Conservation (phyloP, 352 stramenopile genomes). For the Phytophthora sp. region DNA sequence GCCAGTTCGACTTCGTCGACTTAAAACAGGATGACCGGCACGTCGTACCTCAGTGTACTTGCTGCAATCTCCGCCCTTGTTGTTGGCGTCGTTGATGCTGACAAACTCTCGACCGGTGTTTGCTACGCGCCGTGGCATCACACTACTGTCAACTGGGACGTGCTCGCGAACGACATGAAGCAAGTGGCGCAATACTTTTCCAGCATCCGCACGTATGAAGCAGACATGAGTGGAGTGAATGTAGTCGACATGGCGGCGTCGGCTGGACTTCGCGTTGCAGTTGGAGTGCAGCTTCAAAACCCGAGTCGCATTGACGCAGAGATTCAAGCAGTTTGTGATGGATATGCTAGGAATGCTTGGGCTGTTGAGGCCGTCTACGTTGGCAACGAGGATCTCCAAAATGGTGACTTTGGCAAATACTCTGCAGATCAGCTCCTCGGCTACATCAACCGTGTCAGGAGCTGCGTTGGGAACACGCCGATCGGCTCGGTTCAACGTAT, state of each 20-base stretch:
- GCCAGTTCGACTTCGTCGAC: not conserved
- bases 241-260: conserved; percentile 39
- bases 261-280: conserved; percentile 51
- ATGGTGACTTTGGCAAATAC: conserved; percentile 38
- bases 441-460: conserved; percentile 51
- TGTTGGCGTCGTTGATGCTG: not conserved
- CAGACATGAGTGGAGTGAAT: conserved; percentile 50
- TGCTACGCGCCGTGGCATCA: conserved; percentile 69
- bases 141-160: conserved; percentile 25
- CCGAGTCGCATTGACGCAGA: conserved; percentile 27
- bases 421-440: conserved; percentile 37
- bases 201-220: conserved; percentile 62
- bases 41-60: not conserved
- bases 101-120: conserved; percentile 18
- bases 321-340: conserved; percentile 53
- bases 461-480: conserved; percentile 41
- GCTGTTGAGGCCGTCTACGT: conserved; percentile 62
- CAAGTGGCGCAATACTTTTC: conserved; percentile 46
- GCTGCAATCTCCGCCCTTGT: not conserved
- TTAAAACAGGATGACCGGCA: not conserved
- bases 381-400: conserved; percentile 68
- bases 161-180: conserved; percentile 35
- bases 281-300: conserved; percentile 60
- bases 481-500: conserved; percentile 64
- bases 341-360: conserved; percentile 29